phyloP scores from a whole-genome alignment of 2,329 filamentous ascomycete genomes.

The Fusarium succisae region DNA sequence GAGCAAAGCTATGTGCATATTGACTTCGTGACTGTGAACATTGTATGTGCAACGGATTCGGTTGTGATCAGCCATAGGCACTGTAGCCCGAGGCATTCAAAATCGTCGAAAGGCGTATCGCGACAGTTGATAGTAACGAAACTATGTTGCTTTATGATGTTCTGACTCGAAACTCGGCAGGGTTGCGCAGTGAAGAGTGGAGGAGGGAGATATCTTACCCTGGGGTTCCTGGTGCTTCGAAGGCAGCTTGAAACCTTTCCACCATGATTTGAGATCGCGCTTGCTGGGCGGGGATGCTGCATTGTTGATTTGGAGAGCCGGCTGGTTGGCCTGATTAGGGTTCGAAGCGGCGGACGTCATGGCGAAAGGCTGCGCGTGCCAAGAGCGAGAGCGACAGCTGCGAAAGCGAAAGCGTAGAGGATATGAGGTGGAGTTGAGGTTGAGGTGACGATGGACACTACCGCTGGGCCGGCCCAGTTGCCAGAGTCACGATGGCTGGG shows the following conservation, averaged over 20 bases:
- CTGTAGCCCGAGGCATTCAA: neutral
- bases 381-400: conserved; percentile 5
- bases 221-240: conserved; percentile 64
- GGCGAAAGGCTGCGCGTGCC: conserved; percentile 29
- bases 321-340: conserved; percentile 46
- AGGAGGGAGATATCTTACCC: conserved; percentile 53
- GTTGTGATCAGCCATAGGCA: neutral
- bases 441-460: conserved; percentile 31
- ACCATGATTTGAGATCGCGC: conserved; percentile 93
- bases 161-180: neutral
- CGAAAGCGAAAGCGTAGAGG: conserved; percentile 4
- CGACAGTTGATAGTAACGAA: neutral
- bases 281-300: conserved; percentile 79
- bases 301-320: conserved; percentile 48
- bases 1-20: neutral
- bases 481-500: conserved; percentile 39
- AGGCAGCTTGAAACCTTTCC: conserved; percentile 89
- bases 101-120: neutral
- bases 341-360: conserved; percentile 52
- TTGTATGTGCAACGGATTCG: neutral
- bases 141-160: neutral
- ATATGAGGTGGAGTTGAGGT: conserved; percentile 8
- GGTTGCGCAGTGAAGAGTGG: conserved; percentile 7
- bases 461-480: conserved; percentile 44
- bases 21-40: neutral